Evolutionary conservation across 495 filamentous ascomycete genomes (phyloP), one percentile per base, ranked within the genome.

Genomic region (Daldinia childiae): DNA sequence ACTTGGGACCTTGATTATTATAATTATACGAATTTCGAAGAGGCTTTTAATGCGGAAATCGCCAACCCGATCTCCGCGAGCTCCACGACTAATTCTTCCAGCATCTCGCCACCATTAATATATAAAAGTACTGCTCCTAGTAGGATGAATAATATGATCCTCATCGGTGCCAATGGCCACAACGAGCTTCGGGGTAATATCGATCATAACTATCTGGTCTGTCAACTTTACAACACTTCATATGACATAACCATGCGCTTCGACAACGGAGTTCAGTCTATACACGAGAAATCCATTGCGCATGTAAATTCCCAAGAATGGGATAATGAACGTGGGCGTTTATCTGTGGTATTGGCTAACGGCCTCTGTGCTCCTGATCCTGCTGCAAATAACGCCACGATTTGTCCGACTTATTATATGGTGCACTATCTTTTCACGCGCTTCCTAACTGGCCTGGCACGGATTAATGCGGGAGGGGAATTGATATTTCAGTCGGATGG

Each of bases 331-430:
- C 43, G 17, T 11, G 43, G 43, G 7, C 17, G 17, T 11, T 24
- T 12, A 4, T 48, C 43, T 24, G 1, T 24, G 7, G 3, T 39
- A 12, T 41, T 63, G 12, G 21, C 1, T 39, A 61, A 55, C 39
- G 59, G 39, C 32, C 17, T 11, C 7, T 65, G 62, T 45, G 62
- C 54, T 15, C 62, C 62, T 19, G 62, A 65, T 19, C 62, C 62
- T 21, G 52, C 34, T 17, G 36, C 52, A 38, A 59, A 68, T 32
- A 57, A 59, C 58, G 50, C 27, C n/a, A 62, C 38, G 14, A 64
- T 68, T 34, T 72, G 69, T 48, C 69, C 59, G 34, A 66, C 65
- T 17, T 63, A 68, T 54, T 63, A 68, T 17, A 21, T 62, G 26
- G 56, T 52, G 1, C 65, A 68, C 32, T 34, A 41, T 19, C 8